Percentiles rank a stretch among this genome's conserved stretches.
Conservation (phyloP, 208 protist genomes). For the Leishmania braziliensis region DNA sequence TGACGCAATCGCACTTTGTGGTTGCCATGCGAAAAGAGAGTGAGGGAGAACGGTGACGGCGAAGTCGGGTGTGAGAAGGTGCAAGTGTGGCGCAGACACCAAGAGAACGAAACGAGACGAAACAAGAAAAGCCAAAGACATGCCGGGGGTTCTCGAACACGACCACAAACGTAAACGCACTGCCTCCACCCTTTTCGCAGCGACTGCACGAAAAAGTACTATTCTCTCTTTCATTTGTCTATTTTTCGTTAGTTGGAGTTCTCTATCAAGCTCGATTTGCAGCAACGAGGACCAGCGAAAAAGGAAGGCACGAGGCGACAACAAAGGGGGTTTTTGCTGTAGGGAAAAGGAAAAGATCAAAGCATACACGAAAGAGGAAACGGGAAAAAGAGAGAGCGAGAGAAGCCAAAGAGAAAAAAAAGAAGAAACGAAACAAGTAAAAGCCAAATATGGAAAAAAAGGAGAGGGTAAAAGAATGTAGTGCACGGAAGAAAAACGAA, state of each 20-base stretch:
- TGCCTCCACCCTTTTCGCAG: background rate
- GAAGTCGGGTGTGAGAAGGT: background rate
- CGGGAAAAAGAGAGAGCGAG: slow-evolving; percentile 5
- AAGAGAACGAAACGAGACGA: background rate
- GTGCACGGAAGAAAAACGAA: background rate
- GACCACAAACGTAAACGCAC: background rate
- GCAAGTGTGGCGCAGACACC: background rate
- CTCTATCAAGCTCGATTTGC: background rate
- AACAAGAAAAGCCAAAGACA: background rate
- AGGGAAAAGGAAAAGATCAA: slow-evolving; percentile 14
- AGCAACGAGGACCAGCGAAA: background rate
- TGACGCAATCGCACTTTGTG: background rate
- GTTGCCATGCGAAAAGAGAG: background rate
- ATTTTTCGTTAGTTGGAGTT: background rate
- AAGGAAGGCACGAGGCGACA: background rate
- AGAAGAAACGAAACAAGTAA: slow-evolving; percentile 5
- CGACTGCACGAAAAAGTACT: background rate
- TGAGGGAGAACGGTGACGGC: background rate
- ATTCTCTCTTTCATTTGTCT: slow-evolving; percentile 11
- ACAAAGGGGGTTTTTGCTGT: slow-evolving; percentile 8
- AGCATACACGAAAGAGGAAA: background rate
- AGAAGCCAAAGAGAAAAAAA: background rate
- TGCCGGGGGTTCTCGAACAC: background rate
- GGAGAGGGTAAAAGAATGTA: background rate
- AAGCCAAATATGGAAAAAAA: slow-evolving; percentile 13